phyloP scores from a whole-genome alignment of 352 stramenopile species.

The Pythium inflatum region DNA sequence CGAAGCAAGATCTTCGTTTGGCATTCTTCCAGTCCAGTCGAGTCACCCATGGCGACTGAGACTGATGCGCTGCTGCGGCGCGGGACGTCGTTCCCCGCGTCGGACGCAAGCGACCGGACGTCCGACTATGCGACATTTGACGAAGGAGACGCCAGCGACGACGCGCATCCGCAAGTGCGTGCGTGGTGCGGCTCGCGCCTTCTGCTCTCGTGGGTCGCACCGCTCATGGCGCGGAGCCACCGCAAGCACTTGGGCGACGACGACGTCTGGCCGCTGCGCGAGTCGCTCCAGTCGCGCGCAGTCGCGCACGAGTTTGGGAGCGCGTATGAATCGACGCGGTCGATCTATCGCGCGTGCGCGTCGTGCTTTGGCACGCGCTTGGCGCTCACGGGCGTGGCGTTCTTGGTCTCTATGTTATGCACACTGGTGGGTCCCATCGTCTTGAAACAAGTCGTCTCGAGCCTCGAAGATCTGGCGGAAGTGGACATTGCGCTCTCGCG shows the following conservation, averaged over 20 bases:
- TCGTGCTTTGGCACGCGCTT: constrained; percentile 36
- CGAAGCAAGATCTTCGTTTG: no score
- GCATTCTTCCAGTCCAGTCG: no score
- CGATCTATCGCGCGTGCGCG: constrained; percentile 38
- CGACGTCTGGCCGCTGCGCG: constrained; percentile 54
- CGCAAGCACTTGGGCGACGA: constrained; percentile 44
- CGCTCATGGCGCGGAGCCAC: constrained; percentile 51
- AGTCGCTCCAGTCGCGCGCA: constrained; percentile 33
- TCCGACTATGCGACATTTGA: constrained; percentile 4
- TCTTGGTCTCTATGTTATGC: constrained; percentile 53
- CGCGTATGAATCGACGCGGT: constrained; percentile 39
- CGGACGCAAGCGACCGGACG: neutral
- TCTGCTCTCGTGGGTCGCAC: constrained; percentile 55
- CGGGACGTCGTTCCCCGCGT: neutral
- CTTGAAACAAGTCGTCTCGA: constrained; percentile 46
- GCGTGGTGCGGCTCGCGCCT: constrained; percentile 39
- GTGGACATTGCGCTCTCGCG: neutral
- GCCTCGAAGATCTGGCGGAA: constrained; percentile 44
- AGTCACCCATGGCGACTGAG: constrained; percentile 5
- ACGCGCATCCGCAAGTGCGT: constrained; percentile 3
- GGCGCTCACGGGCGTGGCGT: constrained; percentile 43
- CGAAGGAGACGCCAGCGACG: neutral
- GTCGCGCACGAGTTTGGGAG: constrained; percentile 33
- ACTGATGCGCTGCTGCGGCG: constrained; percentile 10
- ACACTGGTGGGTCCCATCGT: constrained; percentile 56